Evolutionary conservation across 768 basidiomycete species (phyloP).

Genomic region (Suillus fuscotomentosus): DNA sequence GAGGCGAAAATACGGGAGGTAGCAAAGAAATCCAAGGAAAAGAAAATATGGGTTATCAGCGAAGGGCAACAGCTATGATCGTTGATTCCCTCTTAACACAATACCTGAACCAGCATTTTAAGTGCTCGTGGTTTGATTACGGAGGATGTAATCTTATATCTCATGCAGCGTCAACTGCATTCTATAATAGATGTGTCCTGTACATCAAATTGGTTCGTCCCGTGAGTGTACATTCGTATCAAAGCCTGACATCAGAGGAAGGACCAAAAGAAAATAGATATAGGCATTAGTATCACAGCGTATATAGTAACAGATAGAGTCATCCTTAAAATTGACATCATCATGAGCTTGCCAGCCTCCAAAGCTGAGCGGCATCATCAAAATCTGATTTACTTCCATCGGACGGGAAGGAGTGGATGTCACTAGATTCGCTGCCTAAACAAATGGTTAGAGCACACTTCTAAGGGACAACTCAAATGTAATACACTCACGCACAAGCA

Average conservation of each 20-base stretch:
- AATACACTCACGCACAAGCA: conserved; percentile 63
- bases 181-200: not conserved
- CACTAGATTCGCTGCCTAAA: conserved; percentile 45
- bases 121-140: not conserved
- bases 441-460: conserved; percentile 4
- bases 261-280: not conserved
- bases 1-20: conserved; percentile 80
- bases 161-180: not conserved
- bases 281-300: not conserved
- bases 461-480: not conserved
- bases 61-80: not conserved
- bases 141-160: not conserved
- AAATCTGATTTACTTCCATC: conserved; percentile 26
- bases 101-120: not conserved
- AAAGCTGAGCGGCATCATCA: conserved; percentile 31
- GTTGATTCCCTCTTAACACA: not conserved
- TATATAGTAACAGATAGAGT: not conserved
- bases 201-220: not conserved
- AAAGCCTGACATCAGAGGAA: not conserved
- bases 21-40: conserved; percentile 69
- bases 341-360: conserved; percentile 37
- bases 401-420: conserved; percentile 35
- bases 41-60: conserved; percentile 74
- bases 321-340: conserved; percentile 12
- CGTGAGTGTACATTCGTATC: not conserved